These are phyloP conservation scores for Osmanthus fragrans DNA, from an alignment of 257 asterid genomes.

Conservation along the genomic window DNA sequence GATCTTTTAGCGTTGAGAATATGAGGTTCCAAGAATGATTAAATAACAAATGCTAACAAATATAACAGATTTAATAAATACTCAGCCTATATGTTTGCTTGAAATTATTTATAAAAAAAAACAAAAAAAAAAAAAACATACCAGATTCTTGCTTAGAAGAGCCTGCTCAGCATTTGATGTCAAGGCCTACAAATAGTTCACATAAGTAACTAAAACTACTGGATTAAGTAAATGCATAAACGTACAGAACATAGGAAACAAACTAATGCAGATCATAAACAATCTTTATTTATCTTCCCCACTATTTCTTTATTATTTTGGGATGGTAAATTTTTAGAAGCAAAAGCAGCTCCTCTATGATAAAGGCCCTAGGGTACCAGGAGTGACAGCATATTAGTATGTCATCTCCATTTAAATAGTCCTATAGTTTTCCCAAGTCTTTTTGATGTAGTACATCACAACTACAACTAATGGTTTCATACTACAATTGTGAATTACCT, in stretches of 20 bases:
- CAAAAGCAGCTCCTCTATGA: background rate
- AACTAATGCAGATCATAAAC: background rate
- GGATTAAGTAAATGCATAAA: background rate
- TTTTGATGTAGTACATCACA: background rate
- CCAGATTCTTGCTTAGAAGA: slow-evolving; percentile 82
- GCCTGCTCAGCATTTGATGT: slow-evolving; percentile 83
- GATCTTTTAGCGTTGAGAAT: slow-evolving; percentile 27
- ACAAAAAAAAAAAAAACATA: slow-evolving; percentile 29
- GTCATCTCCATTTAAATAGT: slow-evolving; percentile 4
- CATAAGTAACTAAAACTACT: slow-evolving; percentile 13
- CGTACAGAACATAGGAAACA: slow-evolving; percentile 2
- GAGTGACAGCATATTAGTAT: background rate
- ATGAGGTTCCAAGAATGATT: slow-evolving; percentile 22
- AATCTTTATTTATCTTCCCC: background rate
- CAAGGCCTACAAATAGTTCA: slow-evolving; percentile 58
- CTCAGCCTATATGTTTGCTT: background rate
- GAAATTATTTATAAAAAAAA: background rate
- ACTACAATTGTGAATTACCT: too few species aligned
- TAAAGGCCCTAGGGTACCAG: slow-evolving; percentile 11
- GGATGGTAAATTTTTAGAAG: background rate
- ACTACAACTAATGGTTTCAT: too few species aligned
- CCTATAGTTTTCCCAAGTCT: slow-evolving; percentile 3
- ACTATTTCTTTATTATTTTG: background rate
- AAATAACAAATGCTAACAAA: slow-evolving; percentile 7
- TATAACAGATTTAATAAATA: slow-evolving; percentile 32